Base-by-base conservation (phyloP, 2,329 filamentous ascomycete genomes). In the Cladophialophora carrionii region DNA sequence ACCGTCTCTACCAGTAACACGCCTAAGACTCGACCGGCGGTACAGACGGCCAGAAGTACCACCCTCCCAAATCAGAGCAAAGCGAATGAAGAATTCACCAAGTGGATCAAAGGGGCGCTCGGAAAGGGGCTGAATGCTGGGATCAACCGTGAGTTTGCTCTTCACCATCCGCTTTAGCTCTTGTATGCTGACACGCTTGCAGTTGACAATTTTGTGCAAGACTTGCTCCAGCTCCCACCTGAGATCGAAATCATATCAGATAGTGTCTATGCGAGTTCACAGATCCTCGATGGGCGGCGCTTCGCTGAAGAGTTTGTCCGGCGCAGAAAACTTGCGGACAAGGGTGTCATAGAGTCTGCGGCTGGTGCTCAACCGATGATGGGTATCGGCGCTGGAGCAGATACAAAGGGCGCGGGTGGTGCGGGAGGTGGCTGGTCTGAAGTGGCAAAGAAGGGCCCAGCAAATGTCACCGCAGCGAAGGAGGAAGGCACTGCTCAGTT, bases 271-370 rank as follows among this genome's bases (percentile, higher is more conserved):
- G 87, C 87, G 64, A 90, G 87, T 75, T 96, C 91, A 1, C 90
- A 89, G 73, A 96, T 93, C 0, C 91, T 99, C 78, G 92, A 99
- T 74, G 92, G 91, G 0, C 90, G 90, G 57, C 92, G 96, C 74
- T 98, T 98, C 74, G 92, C 92, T 0, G 91, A 96, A 65, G 95
- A 99, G 77, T 99, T 95, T 74, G 86, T 98, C 65, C 90, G 93
- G 37, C 92, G 94, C 72, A 94, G 93, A 80, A 96, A 90, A 83
- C 86, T 96, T 1, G 94, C 95, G 0, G 94, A 98, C 72, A 95
- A 93, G 81, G 95, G 95, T 46, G 85, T 97, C 48, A 83, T 96
- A 20, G 89, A 90, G 61, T 83, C 87, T 17, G 83, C 79, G 61
- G 84, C 86, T 37, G 79, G 73, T 68, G 74, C 83, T 74, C 59